Evolutionary conservation across 768 basidiomycete genomes (phyloP).

Genomic region (Auricularia cornea): DNA sequence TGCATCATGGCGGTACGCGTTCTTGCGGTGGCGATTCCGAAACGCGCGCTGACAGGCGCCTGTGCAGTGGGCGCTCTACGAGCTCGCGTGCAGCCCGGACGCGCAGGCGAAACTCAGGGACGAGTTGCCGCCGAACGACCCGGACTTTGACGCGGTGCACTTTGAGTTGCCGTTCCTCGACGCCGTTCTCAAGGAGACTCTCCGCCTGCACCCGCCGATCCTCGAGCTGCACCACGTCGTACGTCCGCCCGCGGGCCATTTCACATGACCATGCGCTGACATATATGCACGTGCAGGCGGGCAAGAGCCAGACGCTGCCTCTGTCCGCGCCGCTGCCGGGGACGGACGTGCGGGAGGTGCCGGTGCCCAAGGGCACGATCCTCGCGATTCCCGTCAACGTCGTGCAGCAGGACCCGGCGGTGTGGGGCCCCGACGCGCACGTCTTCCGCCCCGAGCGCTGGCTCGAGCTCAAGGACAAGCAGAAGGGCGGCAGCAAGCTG

Average conservation of each 20-base stretch:
- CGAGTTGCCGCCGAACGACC: constrained; percentile 38
- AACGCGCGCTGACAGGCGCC: constrained; percentile 4
- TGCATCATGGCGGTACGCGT: constrained; percentile 19
- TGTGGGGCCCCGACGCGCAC: constrained; percentile 13
- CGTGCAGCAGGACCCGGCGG: constrained; percentile 11
- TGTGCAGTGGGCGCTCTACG: constrained; percentile 60
- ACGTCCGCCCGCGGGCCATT: background rate
- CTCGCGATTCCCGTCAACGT: constrained; percentile 33
- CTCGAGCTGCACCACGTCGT: constrained; percentile 59
- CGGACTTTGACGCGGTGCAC: constrained; percentile 45
- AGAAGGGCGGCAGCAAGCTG: background rate
- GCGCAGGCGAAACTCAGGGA: constrained; percentile 50
- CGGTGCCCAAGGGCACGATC: constrained; percentile 52
- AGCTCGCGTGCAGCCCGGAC: constrained; percentile 42
- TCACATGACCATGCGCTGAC: background rate
- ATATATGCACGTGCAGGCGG: constrained; percentile 15
- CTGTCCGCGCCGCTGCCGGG: constrained; percentile 26
- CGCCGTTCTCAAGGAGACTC: constrained; percentile 51
- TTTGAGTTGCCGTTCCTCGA: constrained; percentile 46
- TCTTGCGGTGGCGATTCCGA: background rate
- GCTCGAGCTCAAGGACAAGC: background rate
- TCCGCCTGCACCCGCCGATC: constrained; percentile 54
- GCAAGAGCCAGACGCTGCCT: constrained; percentile 44
- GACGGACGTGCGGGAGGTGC: constrained; percentile 29
- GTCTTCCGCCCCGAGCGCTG: constrained; percentile 13